Evolutionary conservation across 2,329 filamentous ascomycete species (phyloP).

Genomic region (Aspergillus neoniger): DNA sequence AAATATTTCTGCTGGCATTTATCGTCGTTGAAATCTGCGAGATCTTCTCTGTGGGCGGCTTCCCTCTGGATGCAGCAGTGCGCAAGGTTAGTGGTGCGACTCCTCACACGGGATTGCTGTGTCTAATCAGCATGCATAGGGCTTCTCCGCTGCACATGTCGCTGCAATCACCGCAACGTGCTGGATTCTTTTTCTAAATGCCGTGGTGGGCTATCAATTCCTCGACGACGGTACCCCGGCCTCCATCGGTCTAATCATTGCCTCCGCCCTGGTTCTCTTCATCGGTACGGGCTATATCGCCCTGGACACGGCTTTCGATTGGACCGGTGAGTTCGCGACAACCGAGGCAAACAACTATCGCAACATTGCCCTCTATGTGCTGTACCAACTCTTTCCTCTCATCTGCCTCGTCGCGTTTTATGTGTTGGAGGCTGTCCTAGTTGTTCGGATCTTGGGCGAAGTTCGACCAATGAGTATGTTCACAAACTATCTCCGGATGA

Average conservation of each 20-base stretch:
- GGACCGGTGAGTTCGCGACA: constrained; percentile 74
- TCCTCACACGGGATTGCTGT: not conserved
- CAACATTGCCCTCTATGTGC: constrained; percentile 84
- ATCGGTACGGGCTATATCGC: constrained; percentile 94
- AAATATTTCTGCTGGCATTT: constrained; percentile 85
- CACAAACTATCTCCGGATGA: not conserved
- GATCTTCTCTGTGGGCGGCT: constrained; percentile 91
- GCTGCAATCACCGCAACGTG: constrained; percentile 83
- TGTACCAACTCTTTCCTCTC: constrained; percentile 88
- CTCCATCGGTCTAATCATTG: constrained; percentile 73
- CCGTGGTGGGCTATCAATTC: constrained; percentile 87
- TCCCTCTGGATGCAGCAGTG: constrained; percentile 71
- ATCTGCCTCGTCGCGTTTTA: constrained; percentile 89
- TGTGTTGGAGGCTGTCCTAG: constrained; percentile 77
- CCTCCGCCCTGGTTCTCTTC: constrained; percentile 72
- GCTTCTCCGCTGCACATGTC: constrained; percentile 86
- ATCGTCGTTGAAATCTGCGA: constrained; percentile 90
- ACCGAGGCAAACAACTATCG: constrained; percentile 61
- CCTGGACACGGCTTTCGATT: constrained; percentile 85
- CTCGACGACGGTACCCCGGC: constrained; percentile 89
- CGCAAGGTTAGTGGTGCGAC: constrained; percentile 60
- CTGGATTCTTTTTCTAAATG: constrained; percentile 92
- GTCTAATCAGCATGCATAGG: constrained; percentile 51
- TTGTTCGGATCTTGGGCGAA: constrained; percentile 84
- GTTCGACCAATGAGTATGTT: constrained; percentile 78